Percentiles rank a stretch among this genome's conserved stretches.
These are phyloP conservation scores for Cladosporium sp. DNA, from an alignment of 2,329 filamentous ascomycete genomes.

Conservation along the genomic window DNA sequence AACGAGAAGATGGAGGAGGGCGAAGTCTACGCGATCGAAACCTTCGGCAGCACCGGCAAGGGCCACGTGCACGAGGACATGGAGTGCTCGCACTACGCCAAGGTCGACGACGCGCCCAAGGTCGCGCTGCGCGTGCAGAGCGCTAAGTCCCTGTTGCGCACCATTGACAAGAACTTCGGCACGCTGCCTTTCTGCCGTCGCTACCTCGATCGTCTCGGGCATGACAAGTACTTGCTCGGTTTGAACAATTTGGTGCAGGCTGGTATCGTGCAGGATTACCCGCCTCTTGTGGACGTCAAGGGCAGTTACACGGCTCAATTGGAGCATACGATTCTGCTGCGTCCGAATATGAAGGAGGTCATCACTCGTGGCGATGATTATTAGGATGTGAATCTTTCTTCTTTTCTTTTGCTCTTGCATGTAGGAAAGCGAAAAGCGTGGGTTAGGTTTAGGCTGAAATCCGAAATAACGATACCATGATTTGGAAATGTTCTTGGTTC, in stretches of 20 bases:
- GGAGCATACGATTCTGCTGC: slow-evolving; percentile 49
- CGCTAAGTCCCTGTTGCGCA: slow-evolving; percentile 54
- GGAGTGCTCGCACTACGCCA: slow-evolving; percentile 35
- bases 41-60: slow-evolving; percentile 52
- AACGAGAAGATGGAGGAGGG: slow-evolving; percentile 55
- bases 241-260: slow-evolving; percentile 54
- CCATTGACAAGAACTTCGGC: slow-evolving; percentile 59
- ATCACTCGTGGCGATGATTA: slow-evolving; percentile 31
- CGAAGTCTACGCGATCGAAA: slow-evolving; percentile 56
- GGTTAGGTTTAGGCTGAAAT: neutral
- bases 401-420: neutral
- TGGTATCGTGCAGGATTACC: slow-evolving; percentile 54
- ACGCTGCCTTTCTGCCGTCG: slow-evolving; percentile 58
- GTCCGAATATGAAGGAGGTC: slow-evolving; percentile 38
- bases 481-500: neutral
- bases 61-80: slow-evolving; percentile 46
- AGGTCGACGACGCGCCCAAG: slow-evolving; percentile 32
- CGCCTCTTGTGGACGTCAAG: slow-evolving; percentile 52
- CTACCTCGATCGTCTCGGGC: slow-evolving; percentile 60
- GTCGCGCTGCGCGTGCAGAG: slow-evolving; percentile 43
- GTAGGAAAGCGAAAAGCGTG: neutral
- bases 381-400: neutral
- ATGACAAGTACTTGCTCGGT: slow-evolving; percentile 55
- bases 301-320: slow-evolving; percentile 62
- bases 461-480: slow-evolving; percentile 11